These are phyloP conservation scores for Monosporascus sp. DNA, from an alignment of 2,329 filamentous ascomycete species.

Conservation along the genomic window DNA sequence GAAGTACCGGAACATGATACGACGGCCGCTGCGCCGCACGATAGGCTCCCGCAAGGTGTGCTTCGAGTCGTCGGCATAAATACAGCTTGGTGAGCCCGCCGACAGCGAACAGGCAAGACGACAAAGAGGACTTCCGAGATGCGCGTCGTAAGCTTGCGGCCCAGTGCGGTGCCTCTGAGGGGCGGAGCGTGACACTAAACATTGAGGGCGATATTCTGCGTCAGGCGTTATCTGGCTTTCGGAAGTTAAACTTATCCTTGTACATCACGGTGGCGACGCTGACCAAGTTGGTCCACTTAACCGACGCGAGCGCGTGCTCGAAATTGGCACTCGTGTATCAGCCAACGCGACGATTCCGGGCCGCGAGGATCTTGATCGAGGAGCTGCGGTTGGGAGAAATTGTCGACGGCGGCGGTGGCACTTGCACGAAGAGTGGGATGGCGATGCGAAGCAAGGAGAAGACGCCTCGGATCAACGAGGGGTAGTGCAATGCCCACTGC, in stretches of 20 bases:
- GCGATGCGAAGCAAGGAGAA: constrained; percentile 33
- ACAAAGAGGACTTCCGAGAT: constrained; percentile 32
- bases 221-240: too few species aligned
- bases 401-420: not conserved
- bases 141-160: constrained; percentile 33
- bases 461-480: constrained; percentile 37
- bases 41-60: constrained; percentile 19
- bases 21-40: constrained; percentile 26
- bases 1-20: constrained; percentile 47
- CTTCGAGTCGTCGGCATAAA: constrained; percentile 20
- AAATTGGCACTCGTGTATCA: constrained; percentile 32
- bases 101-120: constrained; percentile 43
- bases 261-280: constrained; percentile 33
- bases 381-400: not conserved
- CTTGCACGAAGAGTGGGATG: constrained; percentile 36
- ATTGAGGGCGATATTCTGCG: constrained; percentile 44
- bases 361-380: constrained; percentile 4
- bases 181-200: constrained; percentile 40
- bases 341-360: constrained; percentile 40
- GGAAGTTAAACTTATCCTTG: constrained; percentile 28
- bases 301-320: constrained; percentile 33
- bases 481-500: constrained; percentile 39
- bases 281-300: constrained; percentile 34
- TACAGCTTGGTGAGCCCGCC: constrained; percentile 42
- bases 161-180: constrained; percentile 37